phyloP scores from a whole-genome alignment of 306 rosid genomes.

The Cercis canadensis region DNA sequence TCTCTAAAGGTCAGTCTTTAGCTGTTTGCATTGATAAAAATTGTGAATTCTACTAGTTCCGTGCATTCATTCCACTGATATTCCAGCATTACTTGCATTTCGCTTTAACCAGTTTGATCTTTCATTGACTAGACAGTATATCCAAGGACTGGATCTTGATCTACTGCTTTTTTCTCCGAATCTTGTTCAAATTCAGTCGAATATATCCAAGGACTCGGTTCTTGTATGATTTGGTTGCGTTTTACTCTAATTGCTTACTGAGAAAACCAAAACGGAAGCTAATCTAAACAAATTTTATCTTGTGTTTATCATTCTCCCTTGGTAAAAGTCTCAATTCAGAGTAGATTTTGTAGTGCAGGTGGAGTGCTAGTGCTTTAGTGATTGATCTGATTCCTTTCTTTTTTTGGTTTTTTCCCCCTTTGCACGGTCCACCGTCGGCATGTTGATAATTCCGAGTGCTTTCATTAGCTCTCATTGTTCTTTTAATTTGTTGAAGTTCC shows the following conservation, averaged over 20 bases:
- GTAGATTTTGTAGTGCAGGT: background rate
- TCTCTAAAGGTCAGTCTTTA: conserved; percentile 56
- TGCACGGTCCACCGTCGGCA: background rate
- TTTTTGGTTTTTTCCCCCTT: background rate
- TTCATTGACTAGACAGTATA: conserved; percentile 48
- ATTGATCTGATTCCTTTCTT: background rate
- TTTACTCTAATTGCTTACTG: conserved; percentile 8
- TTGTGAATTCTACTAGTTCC: conserved; percentile 35
- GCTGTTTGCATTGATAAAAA: conserved; percentile 29
- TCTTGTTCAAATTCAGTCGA: conserved; percentile 29
- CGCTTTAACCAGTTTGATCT: conserved; percentile 16
- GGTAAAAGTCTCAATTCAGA: conserved; percentile 12
- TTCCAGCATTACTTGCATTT: conserved; percentile 19
- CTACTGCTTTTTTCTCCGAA: conserved; percentile 38
- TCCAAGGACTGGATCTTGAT: conserved; percentile 47
- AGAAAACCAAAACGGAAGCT: conserved; percentile 2
- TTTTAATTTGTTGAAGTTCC: background rate
- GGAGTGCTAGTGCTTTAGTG: background rate
- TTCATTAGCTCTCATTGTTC: background rate
- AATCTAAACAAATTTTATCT: too few relatives aligned
- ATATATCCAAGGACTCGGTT: conserved; percentile 1
- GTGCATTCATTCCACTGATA: background rate
- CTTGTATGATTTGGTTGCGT: conserved; percentile 33
- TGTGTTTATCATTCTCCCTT: background rate
- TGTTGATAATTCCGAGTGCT: background rate